A percentile compares a stretch with the other conserved stretches of the same genome.
Evolutionary conservation across 2,329 filamentous ascomycete species (phyloP).

Genomic region (Penicillium sp.): DNA sequence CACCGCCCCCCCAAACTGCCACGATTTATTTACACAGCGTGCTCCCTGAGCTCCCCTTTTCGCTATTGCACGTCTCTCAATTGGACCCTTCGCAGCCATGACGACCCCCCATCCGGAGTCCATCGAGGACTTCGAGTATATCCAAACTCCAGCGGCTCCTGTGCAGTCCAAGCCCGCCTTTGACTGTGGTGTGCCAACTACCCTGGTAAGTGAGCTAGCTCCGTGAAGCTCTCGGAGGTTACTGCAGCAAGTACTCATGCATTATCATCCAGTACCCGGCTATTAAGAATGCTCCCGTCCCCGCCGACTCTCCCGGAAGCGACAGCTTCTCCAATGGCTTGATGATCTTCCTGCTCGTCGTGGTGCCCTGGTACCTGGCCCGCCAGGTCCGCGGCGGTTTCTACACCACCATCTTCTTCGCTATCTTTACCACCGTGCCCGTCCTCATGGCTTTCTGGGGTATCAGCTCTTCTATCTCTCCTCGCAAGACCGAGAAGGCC

Average conservation of each 20-base stretch:
- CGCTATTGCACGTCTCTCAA: slow-evolving; percentile 26
- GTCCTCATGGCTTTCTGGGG: slow-evolving; percentile 84
- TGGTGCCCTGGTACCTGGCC: slow-evolving; percentile 77
- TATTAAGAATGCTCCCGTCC: slow-evolving; percentile 93
- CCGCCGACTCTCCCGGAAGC: slow-evolving; percentile 81
- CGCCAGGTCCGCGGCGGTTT: slow-evolving; percentile 84
- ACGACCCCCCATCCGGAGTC: slow-evolving; percentile 50
- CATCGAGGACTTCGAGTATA: slow-evolving; percentile 55
- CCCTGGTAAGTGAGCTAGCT: slow-evolving; percentile 54
- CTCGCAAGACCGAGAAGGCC: slow-evolving; percentile 91
- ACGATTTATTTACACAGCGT: slow-evolving; percentile 22
- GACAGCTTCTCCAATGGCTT: slow-evolving; percentile 85
- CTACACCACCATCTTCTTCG: slow-evolving; percentile 87
- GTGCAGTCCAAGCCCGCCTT: slow-evolving; percentile 55
- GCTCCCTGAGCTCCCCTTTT: slow-evolving; percentile 27
- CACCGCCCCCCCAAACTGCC: slow-evolving; percentile 29
- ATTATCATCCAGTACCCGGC: slow-evolving; percentile 68
- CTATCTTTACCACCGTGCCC: slow-evolving; percentile 75
- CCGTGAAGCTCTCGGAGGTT: neutral
- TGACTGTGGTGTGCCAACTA: slow-evolving; percentile 65
- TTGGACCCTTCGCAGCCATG: slow-evolving; percentile 37
- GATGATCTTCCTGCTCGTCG: slow-evolving; percentile 70
- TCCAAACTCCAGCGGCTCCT: slow-evolving; percentile 64
- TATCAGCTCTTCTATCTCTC: slow-evolving; percentile 75
- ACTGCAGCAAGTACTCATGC: neutral